Conservation (phyloP, 257 asterid genomes). For the Solanum ossicruentum region DNA sequence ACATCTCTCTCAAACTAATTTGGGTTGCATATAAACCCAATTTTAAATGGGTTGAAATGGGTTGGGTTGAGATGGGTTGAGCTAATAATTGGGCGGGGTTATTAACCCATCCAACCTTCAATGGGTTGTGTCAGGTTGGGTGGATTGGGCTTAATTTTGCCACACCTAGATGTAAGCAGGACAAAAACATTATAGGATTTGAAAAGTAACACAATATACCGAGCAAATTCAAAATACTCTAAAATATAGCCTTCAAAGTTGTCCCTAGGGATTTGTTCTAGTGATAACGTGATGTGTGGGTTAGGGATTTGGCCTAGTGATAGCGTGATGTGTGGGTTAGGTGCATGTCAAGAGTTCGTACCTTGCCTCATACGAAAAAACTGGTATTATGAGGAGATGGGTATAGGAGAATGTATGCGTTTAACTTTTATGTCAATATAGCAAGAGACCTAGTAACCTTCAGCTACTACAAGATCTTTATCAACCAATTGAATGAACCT, state of each 20-base stretch:
- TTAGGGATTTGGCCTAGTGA: not conserved
- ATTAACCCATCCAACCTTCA: no score
- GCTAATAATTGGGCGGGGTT: no score
- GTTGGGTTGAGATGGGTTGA: no score
- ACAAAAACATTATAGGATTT: not conserved
- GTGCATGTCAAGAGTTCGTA: not conserved
- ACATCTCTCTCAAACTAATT: no score
- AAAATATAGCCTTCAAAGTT: not conserved
- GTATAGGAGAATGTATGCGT: not conserved
- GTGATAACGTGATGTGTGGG: not conserved
- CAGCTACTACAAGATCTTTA: not conserved
- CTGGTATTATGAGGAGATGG: not conserved
- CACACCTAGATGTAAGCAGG: not conserved
- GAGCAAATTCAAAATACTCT: not conserved
- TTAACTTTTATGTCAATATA: not conserved
- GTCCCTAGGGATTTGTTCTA: not conserved
- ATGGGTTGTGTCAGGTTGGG: no score
- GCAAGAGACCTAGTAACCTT: not conserved
- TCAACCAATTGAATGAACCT: not conserved
- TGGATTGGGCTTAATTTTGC: no score
- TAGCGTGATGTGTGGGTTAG: not conserved
- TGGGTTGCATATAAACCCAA: no score
- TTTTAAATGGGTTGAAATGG: no score
- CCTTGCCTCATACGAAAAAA: not conserved
- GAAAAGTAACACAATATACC: not conserved